Percentiles rank a stretch among this genome's conserved stretches.
Conservation (phyloP, 208 protist genomes). For the Leishmania amazonensis region DNA sequence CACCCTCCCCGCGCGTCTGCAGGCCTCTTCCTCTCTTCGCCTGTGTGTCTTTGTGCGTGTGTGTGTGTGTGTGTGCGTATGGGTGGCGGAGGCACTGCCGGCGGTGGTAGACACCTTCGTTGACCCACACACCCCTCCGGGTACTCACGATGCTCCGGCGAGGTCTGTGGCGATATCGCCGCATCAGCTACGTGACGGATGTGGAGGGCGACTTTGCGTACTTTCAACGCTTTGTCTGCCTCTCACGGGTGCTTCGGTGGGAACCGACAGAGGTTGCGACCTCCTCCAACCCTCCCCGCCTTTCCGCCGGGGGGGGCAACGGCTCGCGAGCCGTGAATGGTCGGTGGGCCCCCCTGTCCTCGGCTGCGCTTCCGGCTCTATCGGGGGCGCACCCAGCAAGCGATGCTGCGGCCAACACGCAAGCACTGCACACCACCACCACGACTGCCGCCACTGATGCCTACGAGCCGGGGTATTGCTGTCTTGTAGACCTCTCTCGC, state of each 20-base stretch:
- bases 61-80: no score
- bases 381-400: background rate
- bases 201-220: constrained; percentile 88
- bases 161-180: constrained; percentile 17
- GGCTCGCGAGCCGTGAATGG: background rate
- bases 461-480: constrained; percentile 3
- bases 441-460: background rate
- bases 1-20: background rate
- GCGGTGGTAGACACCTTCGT: background rate
- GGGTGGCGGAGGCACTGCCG: background rate
- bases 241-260: constrained; percentile 32
- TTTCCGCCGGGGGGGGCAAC: background rate
- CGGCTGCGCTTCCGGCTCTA: background rate
- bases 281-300: background rate
- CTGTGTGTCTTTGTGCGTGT: background rate
- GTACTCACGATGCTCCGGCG: constrained; percentile 30
- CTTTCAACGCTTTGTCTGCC: constrained; percentile 66
- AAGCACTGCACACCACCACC: background rate
- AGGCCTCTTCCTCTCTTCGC: background rate
- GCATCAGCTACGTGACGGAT: constrained; percentile 85
- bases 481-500: constrained; percentile 23
- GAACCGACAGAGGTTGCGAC: background rate
- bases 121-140: background rate
- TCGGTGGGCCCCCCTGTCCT: constrained; percentile 11
- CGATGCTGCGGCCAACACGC: background rate